Evolutionary conservation across 2,329 filamentous ascomycete species (phyloP).

Genomic region (Thyridium curvatum): DNA sequence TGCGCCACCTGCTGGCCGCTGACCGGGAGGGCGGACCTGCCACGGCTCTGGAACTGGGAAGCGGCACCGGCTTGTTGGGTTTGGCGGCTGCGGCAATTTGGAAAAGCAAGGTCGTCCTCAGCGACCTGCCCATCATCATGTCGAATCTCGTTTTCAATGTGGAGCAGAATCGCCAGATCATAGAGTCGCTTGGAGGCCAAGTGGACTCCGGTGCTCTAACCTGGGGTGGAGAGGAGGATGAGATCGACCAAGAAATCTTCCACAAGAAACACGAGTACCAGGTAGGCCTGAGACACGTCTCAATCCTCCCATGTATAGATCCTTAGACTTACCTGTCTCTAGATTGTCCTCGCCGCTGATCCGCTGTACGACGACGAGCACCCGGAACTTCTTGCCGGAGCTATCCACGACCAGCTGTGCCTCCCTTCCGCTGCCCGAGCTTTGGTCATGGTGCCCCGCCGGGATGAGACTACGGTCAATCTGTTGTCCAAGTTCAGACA

Average conservation of each 20-base stretch:
- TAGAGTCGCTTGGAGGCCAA: slow-evolving; percentile 48
- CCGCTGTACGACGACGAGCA: slow-evolving; percentile 82
- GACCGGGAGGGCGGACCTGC: slow-evolving; percentile 20
- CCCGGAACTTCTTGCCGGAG: slow-evolving; percentile 64
- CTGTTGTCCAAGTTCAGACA: slow-evolving; percentile 59
- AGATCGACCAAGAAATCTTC: slow-evolving; percentile 38
- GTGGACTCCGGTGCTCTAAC: slow-evolving; percentile 63
- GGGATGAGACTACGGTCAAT: slow-evolving; percentile 57
- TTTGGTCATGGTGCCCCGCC: slow-evolving; percentile 73
- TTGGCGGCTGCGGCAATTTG: slow-evolving; percentile 74
- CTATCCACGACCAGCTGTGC: slow-evolving; percentile 63
- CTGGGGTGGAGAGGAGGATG: slow-evolving; percentile 54
- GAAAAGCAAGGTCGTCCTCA: slow-evolving; percentile 62
- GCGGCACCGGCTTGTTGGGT: slow-evolving; percentile 87
- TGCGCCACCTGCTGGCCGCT: slow-evolving; percentile 37
- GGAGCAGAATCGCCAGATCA: slow-evolving; percentile 50
- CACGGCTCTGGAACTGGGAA: slow-evolving; percentile 69
- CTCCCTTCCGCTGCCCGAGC: slow-evolving; percentile 52
- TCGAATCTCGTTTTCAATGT: slow-evolving; percentile 75
- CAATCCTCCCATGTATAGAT: neutral
- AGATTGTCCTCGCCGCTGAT: slow-evolving; percentile 79
- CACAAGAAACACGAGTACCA: slow-evolving; percentile 43
- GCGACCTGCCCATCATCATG: slow-evolving; percentile 79
- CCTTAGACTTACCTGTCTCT: slow-evolving; percentile 1
- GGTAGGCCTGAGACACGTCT: slow-evolving; percentile 20